Evolutionary conservation across 768 basidiomycete species (phyloP).

Genomic region (Zangia roseola): DNA sequence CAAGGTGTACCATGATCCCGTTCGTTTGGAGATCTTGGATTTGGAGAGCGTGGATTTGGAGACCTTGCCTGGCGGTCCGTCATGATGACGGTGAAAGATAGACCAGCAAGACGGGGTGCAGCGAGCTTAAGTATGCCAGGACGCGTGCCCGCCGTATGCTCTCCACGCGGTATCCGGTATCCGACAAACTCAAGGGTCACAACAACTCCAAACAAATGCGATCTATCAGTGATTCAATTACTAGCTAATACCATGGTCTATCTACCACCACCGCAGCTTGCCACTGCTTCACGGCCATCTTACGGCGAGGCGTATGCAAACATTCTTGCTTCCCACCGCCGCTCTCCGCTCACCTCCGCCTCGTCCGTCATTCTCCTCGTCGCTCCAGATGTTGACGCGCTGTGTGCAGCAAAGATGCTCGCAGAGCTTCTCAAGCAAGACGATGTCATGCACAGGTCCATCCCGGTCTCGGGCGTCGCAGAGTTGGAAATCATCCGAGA

Average conservation of each 20-base stretch:
- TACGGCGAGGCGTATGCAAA: conserved; percentile 72
- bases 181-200: conserved; percentile 13
- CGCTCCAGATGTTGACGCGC: conserved; percentile 87
- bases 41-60: conserved; percentile 45
- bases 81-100: conserved; percentile 42
- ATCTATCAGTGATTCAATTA: no score
- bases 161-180: conserved; percentile 23
- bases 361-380: conserved; percentile 85
- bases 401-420: conserved; percentile 90
- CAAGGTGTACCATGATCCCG: conserved; percentile 51
- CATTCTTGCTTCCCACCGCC: conserved; percentile 70
- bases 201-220: conserved; percentile 18
- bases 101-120: conserved; percentile 2
- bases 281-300: conserved; percentile 55
- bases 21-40: conserved; percentile 54
- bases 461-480: conserved; percentile 83
- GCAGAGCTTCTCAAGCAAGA: conserved; percentile 89
- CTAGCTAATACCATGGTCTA: conserved; percentile 59
- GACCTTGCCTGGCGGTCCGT: conserved; percentile 53
- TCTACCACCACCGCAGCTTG: conserved; percentile 69
- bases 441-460: conserved; percentile 86
- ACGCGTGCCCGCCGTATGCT: conserved; percentile 29
- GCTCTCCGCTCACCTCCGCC: conserved; percentile 73
- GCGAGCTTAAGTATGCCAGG: conserved; percentile 28
- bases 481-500: conserved; percentile 68